These are phyloP conservation scores for Paracorniculantispora psalliotae DNA, from an alignment of 2,329 filamentous ascomycete species.

Conservation along the genomic window DNA sequence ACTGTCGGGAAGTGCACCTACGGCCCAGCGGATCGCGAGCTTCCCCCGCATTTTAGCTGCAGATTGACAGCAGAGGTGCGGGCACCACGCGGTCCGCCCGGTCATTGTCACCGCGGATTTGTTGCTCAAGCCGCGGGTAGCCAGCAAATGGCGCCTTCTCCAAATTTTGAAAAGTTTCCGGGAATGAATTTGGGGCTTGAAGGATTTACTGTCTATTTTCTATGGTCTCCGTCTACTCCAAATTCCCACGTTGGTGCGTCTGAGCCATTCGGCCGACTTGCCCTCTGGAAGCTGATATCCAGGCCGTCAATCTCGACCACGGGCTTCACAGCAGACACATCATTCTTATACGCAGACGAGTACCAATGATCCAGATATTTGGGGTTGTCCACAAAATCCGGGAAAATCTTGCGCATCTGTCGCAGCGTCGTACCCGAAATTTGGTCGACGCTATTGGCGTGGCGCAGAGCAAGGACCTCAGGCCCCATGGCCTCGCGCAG, in stretches of 20 bases:
- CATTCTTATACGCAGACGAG: slow-evolving; percentile 35
- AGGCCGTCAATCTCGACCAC: slow-evolving; percentile 41
- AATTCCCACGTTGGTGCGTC: slow-evolving; percentile 55
- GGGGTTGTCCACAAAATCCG: slow-evolving; percentile 47
- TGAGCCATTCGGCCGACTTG: slow-evolving; percentile 47
- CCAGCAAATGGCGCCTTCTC: not conserved
- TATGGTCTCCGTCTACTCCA: slow-evolving; percentile 37
- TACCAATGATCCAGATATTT: slow-evolving; percentile 47
- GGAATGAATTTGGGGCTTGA: not conserved
- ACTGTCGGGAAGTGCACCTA: slow-evolving; percentile 9
- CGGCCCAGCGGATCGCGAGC: not conserved
- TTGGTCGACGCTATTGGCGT: slow-evolving; percentile 60
- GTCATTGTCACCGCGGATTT: not conserved
- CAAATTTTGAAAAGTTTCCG: not conserved
- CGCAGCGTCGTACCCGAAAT: slow-evolving; percentile 56
- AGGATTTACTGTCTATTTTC: not conserved
- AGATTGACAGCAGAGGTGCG: not conserved
- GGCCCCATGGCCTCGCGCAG: slow-evolving; percentile 44
- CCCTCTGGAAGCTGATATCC: slow-evolving; percentile 38
- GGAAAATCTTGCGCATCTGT: slow-evolving; percentile 47
- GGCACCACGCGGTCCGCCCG: not conserved
- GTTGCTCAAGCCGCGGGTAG: not conserved
- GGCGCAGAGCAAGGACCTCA: slow-evolving; percentile 52
- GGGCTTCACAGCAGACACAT: slow-evolving; percentile 39
- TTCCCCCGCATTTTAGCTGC: not conserved